Evolutionary conservation across 2,329 filamentous ascomycete genomes (phyloP).

Genomic region (Amylocarpus encephaloides): DNA sequence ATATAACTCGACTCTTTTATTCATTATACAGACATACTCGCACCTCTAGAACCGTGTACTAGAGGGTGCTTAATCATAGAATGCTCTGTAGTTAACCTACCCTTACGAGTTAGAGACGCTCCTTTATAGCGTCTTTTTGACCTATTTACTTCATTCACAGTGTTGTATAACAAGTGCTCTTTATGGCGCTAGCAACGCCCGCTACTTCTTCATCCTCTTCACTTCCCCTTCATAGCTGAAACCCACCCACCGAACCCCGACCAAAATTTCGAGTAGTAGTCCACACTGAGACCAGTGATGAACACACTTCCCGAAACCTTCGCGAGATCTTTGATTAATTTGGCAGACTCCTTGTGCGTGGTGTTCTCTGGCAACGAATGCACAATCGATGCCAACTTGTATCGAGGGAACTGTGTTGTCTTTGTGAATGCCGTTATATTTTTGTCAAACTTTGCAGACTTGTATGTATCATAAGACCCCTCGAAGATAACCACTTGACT

Average conservation of each 20-base stretch:
- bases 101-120: no score
- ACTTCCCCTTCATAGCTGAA: background rate
- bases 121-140: no score
- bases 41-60: no score
- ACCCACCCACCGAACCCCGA: constrained; percentile 3
- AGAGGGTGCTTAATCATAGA: no score
- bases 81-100: no score
- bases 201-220: no score
- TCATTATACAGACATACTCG: no score
- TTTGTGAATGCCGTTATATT: constrained; percentile 1
- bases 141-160: no score
- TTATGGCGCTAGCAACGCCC: no score
- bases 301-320: background rate
- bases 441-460: background rate
- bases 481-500: constrained; percentile 3
- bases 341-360: background rate
- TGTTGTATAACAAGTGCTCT: no score
- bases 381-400: background rate
- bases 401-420: background rate
- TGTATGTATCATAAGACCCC: constrained; percentile 3
- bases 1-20: no score
- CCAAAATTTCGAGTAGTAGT: constrained; percentile 8
- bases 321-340: background rate
- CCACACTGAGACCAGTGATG: constrained; percentile 3
- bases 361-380: constrained; percentile 1